These are phyloP conservation scores for Debaryomycetaceae sp. DNA, from an alignment of 1,139 yeast species.

Conservation along the genomic window DNA sequence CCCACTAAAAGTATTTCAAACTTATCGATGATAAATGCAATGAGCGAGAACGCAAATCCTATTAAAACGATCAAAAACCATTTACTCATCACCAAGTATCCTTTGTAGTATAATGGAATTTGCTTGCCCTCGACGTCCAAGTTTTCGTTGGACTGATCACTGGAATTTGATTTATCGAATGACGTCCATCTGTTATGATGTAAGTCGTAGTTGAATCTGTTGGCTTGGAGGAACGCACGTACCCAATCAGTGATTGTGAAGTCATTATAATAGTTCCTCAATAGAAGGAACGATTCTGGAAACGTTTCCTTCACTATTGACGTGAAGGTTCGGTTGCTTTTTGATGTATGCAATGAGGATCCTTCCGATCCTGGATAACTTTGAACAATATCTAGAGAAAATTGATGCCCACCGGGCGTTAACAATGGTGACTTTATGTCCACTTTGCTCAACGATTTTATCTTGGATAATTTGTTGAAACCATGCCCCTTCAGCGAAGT, in stretches of 20 bases:
- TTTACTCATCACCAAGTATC: conserved; percentile 28
- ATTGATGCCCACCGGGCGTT: conserved; percentile 9
- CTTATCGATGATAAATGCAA: conserved; percentile 52
- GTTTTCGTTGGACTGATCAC: conserved; percentile 1
- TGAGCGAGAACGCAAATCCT: conserved; percentile 46
- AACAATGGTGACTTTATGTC: conserved; percentile 19
- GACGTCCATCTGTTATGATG: conserved; percentile 21
- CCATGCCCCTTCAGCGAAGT: neutral
- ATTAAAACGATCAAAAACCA: conserved; percentile 52
- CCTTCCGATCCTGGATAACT: conserved; percentile 6
- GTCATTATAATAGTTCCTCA: conserved; percentile 51
- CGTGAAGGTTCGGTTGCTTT: conserved; percentile 16
- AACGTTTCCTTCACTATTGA: conserved; percentile 16
- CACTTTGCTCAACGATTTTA: conserved; percentile 21
- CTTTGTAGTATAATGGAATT: conserved; percentile 23
- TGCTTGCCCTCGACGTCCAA: conserved; percentile 2
- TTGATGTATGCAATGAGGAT: conserved; percentile 15
- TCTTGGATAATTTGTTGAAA: conserved; percentile 6
- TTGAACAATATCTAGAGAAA: conserved; percentile 1
- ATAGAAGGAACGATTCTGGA: conserved; percentile 16
- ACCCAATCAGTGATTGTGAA: conserved; percentile 73
- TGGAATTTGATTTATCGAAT: neutral
- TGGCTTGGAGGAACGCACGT: conserved; percentile 47
- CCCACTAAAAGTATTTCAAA: conserved; percentile 52
- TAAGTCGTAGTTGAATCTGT: conserved; percentile 42